Conservation (phyloP, 495 filamentous ascomycete species). For the Cercophora scortea region DNA sequence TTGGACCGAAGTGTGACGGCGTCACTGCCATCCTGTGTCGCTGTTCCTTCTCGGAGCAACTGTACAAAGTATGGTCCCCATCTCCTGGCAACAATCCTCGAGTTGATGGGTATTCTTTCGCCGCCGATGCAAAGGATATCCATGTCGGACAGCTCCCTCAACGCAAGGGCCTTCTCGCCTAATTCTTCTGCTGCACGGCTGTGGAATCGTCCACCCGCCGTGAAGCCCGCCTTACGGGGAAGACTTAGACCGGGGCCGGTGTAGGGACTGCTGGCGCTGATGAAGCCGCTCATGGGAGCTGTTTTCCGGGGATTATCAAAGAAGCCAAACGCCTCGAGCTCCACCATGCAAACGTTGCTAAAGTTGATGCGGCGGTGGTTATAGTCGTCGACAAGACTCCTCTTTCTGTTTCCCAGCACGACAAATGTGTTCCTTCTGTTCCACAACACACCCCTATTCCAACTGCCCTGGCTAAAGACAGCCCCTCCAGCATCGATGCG, state of each 20-base stretch:
- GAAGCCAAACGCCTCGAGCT: slow-evolving; percentile 91
- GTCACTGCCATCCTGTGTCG: slow-evolving; percentile 47
- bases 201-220: slow-evolving; percentile 58
- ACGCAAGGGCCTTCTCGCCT: slow-evolving; percentile 66
- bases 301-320: slow-evolving; percentile 84
- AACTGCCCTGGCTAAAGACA: slow-evolving; percentile 91
- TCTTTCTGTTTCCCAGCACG: slow-evolving; percentile 84
- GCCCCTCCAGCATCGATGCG: slow-evolving; percentile 93
- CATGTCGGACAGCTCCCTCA: slow-evolving; percentile 93
- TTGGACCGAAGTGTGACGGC: slow-evolving; percentile 34
- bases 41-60: slow-evolving; percentile 68
- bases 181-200: slow-evolving; percentile 73
- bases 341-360: slow-evolving; percentile 89
- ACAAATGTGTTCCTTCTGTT: slow-evolving; percentile 88
- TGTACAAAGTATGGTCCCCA: slow-evolving; percentile 97
- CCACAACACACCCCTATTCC: slow-evolving; percentile 94
- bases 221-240: slow-evolving; percentile 53
- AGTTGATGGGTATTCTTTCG: slow-evolving; percentile 90
- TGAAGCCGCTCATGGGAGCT: slow-evolving; percentile 68
- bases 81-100: slow-evolving; percentile 71
- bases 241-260: slow-evolving; percentile 43
- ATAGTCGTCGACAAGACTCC: slow-evolving; percentile 95
- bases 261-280: slow-evolving; percentile 69
- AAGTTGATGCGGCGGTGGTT: slow-evolving; percentile 98
- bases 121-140: slow-evolving; percentile 85